phyloP scores from a whole-genome alignment of 495 filamentous ascomycete species.

The Clavariopsis aquatica region DNA sequence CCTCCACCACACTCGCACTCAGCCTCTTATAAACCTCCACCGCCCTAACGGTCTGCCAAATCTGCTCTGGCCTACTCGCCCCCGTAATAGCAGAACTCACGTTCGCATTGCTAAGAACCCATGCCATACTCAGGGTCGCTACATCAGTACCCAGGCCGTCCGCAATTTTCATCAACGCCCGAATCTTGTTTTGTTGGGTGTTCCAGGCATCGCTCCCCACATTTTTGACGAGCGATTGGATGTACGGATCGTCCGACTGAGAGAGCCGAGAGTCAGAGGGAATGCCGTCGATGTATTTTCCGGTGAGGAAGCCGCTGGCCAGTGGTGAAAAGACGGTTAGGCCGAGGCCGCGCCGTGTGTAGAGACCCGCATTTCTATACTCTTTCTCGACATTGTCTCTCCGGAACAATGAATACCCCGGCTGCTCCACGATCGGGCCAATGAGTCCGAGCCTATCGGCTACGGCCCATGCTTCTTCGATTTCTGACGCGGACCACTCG shows the following conservation, averaged over 20 bases:
- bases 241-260: slow-evolving; percentile 51
- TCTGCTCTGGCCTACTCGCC: slow-evolving; percentile 69
- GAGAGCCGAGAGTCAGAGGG: slow-evolving; percentile 59
- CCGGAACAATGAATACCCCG: slow-evolving; percentile 75
- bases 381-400: slow-evolving; percentile 77
- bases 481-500: slow-evolving; percentile 82
- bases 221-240: slow-evolving; percentile 50
- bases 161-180: slow-evolving; percentile 54
- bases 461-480: slow-evolving; percentile 70
- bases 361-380: slow-evolving; percentile 59
- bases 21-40: slow-evolving; percentile 62
- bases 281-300: slow-evolving; percentile 76
- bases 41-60: slow-evolving; percentile 69
- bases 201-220: slow-evolving; percentile 51
- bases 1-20: slow-evolving; percentile 65
- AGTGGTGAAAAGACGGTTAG: slow-evolving; percentile 75
- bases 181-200: slow-evolving; percentile 49
- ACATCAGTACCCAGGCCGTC: slow-evolving; percentile 65
- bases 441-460: slow-evolving; percentile 76
- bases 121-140: slow-evolving; percentile 71
- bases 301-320: slow-evolving; percentile 71
- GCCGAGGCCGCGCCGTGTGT: slow-evolving; percentile 64
- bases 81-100: slow-evolving; percentile 77
- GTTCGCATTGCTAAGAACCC: slow-evolving; percentile 75
- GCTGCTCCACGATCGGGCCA: slow-evolving; percentile 81